Evolutionary conservation across 768 basidiomycete genomes (phyloP).

Genomic region (Rhizopogon rudus): DNA sequence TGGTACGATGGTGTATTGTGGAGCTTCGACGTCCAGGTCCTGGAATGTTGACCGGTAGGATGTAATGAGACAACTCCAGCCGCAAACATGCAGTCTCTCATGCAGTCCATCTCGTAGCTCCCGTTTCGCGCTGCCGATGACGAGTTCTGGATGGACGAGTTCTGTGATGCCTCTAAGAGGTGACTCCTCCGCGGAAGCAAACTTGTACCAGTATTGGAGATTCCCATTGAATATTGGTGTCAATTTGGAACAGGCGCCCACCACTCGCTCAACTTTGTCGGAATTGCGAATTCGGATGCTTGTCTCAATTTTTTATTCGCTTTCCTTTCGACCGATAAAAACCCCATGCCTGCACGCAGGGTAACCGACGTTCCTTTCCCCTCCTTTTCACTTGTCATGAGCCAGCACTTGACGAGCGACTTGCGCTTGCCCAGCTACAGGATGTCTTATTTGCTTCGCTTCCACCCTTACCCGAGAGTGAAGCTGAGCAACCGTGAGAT

Average conservation of each 20-base stretch:
- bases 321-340: slow-evolving; percentile 2
- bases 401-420: slow-evolving; percentile 11
- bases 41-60: not conserved
- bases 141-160: not conserved
- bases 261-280: not conserved
- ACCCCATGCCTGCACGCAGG: slow-evolving; percentile 1
- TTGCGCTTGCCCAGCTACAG: slow-evolving; percentile 18
- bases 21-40: not conserved
- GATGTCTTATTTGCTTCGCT: slow-evolving; percentile 23
- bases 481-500: slow-evolving; percentile 19
- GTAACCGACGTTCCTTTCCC: not conserved
- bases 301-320: not conserved
- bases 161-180: not conserved
- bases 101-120: not conserved
- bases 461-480: slow-evolving; percentile 24
- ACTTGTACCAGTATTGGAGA: not conserved
- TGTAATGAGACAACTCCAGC: slow-evolving; percentile 11
- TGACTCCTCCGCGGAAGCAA: slow-evolving; percentile 4
- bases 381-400: not conserved
- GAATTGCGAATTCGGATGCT: not conserved
- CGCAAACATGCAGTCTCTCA: not conserved
- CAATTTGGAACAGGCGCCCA: not conserved
- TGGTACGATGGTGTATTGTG: not conserved
- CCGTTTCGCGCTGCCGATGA: not conserved
- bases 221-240: not conserved